Conservation (phyloP, 116 monocot species). For the Trichopus zeylanicus region DNA sequence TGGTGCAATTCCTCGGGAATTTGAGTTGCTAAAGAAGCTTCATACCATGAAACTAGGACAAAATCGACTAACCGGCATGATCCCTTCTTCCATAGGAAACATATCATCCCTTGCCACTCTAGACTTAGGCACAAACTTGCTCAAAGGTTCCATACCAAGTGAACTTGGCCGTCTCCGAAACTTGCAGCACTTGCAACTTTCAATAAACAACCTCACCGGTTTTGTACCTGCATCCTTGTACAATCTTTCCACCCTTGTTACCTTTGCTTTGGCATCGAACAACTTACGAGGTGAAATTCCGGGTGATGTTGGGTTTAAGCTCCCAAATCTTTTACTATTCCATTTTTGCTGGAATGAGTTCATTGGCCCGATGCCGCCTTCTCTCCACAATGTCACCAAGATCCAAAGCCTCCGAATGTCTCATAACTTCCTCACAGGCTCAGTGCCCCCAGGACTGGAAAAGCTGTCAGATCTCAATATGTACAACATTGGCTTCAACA, state of each 20-base stretch:
- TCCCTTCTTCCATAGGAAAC: constrained; percentile 22
- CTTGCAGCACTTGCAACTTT: constrained; percentile 12
- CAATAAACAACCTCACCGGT: constrained; percentile 23
- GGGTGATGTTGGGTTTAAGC: constrained; percentile 12
- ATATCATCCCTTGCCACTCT: constrained; percentile 17
- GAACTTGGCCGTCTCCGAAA: constrained; percentile 10
- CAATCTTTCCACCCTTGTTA: constrained; percentile 14
- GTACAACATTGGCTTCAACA: constrained; percentile 23
- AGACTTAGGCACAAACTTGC: constrained; percentile 16
- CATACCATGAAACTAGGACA: constrained; percentile 8
- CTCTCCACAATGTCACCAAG: constrained; percentile 31
- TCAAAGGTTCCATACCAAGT: constrained; percentile 12
- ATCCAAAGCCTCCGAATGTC: constrained; percentile 29
- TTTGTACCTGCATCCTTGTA: constrained; percentile 20
- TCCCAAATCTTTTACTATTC: constrained; percentile 17
- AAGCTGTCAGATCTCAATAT: constrained; percentile 15
- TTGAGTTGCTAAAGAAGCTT: constrained; percentile 14
- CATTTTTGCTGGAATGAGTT: constrained; percentile 21
- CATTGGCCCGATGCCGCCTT: constrained; percentile 19
- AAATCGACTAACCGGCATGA: constrained; percentile 13
- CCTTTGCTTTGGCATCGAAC: constrained; percentile 18
- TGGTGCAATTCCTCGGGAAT: constrained; percentile 8
- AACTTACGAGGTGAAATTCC: constrained; percentile 19
- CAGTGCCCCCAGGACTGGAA: constrained; percentile 26
- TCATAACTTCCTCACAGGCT: constrained; percentile 15